phyloP scores from a whole-genome alignment of 345 rosid species.

The Brassica juncea region DNA sequence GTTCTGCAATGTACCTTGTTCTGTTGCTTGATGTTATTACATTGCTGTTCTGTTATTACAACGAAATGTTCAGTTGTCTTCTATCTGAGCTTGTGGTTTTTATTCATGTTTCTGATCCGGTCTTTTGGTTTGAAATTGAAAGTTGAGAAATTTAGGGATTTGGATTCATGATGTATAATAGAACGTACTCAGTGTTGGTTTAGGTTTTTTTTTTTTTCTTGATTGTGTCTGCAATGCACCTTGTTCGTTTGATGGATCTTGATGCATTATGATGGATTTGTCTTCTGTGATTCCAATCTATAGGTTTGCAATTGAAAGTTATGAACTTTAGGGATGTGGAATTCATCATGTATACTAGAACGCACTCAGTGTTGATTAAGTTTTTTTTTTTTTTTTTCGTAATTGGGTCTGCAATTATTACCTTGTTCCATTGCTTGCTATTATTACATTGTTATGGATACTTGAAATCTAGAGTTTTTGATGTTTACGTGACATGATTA shows the following conservation, averaged over 20 bases:
- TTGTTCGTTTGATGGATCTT: constrained; percentile 2
- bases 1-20: not conserved
- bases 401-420: not conserved
- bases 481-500: not conserved
- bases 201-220: not conserved
- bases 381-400: not conserved
- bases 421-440: constrained; percentile 7
- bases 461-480: not conserved
- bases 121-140: constrained; percentile 3
- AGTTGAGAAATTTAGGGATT: not conserved
- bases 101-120: not conserved
- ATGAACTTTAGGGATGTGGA: not conserved
- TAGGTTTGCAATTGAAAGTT: not conserved
- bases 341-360: not conserved
- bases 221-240: not conserved
- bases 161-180: not conserved
- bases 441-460: not conserved
- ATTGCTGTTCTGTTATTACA: not conserved
- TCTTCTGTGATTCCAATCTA: not conserved
- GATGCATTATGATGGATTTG: not conserved
- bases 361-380: not conserved
- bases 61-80: not conserved
- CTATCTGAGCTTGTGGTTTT: not conserved
- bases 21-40: not conserved
- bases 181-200: not conserved